A percentile compares a stretch with the other conserved stretches of the same genome.
phyloP scores from a whole-genome alignment of 306 rosid genomes.

The Lupinus albus region DNA sequence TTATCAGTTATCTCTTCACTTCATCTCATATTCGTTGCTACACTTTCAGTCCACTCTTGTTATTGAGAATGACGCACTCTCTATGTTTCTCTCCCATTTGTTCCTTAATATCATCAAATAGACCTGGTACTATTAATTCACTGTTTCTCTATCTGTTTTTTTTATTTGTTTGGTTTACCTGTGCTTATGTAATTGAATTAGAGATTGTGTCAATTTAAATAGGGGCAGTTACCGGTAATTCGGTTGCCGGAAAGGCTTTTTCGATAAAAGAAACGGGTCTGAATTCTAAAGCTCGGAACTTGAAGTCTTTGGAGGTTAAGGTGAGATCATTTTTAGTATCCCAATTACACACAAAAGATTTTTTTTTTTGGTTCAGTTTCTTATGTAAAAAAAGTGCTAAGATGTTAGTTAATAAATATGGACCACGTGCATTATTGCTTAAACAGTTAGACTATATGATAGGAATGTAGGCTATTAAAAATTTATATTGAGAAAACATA shows the following conservation, averaged over 20 bases:
- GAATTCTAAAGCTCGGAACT: constrained; percentile 58
- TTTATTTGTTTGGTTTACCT: not conserved
- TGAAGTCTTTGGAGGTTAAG: constrained; percentile 75
- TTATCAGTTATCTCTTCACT: constrained; percentile 38
- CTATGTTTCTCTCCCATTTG: constrained; percentile 54
- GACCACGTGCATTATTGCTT: not conserved
- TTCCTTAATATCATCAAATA: constrained; percentile 67
- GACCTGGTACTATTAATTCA: constrained; percentile 54
- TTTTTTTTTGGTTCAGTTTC: not conserved
- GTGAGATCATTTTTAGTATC: constrained; percentile 47
- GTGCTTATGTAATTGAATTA: constrained; percentile 22
- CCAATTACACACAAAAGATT: constrained; percentile 13
- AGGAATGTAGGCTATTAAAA: too few species aligned
- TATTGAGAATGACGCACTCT: constrained; percentile 64
- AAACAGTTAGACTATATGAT: not conserved
- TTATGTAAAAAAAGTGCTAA: not conserved
- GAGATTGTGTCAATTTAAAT: constrained; percentile 18
- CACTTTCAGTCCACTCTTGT: constrained; percentile 24
- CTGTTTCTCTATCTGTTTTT: not conserved
- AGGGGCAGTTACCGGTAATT: constrained; percentile 56
- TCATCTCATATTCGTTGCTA: constrained; percentile 22
- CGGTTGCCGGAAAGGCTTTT: constrained; percentile 55
- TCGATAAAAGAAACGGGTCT: constrained; percentile 54
- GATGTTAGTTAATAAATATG: not conserved
- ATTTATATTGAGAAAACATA: too few species aligned